These are phyloP conservation scores for Pestalotiopsis sp. DNA, from an alignment of 2,329 filamentous ascomycete species.

Conservation along the genomic window DNA sequence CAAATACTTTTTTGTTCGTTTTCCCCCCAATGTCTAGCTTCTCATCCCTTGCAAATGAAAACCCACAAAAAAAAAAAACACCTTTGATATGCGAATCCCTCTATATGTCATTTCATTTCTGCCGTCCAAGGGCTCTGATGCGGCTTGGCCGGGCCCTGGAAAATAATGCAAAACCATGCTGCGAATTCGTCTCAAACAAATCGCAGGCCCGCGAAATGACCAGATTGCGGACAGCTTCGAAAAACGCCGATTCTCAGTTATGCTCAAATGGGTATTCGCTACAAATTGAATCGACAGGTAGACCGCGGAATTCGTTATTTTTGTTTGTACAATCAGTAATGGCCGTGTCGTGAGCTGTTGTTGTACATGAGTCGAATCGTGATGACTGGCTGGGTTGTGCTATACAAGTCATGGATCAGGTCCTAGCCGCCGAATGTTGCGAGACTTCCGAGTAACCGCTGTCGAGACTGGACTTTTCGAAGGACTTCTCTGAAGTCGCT, in stretches of 20 bases:
- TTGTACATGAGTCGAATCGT: slow-evolving; percentile 22
- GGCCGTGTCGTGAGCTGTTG: slow-evolving; percentile 20
- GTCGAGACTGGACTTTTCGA: slow-evolving; percentile 48
- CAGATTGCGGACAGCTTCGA: slow-evolving; percentile 21
- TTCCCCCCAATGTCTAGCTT: slow-evolving; percentile 28
- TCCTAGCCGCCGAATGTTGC: slow-evolving; percentile 16
- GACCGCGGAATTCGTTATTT: slow-evolving; percentile 21
- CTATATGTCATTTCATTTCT: slow-evolving; percentile 7
- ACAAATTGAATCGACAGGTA: slow-evolving; percentile 23
- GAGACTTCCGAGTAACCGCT: slow-evolving; percentile 34
- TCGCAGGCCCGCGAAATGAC: neutral
- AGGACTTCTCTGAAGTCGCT: slow-evolving; percentile 19
- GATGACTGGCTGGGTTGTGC: neutral
- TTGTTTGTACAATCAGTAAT: slow-evolving; percentile 15
- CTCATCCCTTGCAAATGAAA: slow-evolving; percentile 17
- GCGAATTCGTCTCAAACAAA: neutral
- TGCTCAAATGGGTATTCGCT: slow-evolving; percentile 31
- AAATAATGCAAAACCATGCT: slow-evolving; percentile 3
- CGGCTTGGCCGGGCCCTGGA: slow-evolving; percentile 15
- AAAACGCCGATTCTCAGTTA: slow-evolving; percentile 25
- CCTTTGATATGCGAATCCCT: slow-evolving; percentile 28
- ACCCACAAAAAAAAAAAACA: slow-evolving; percentile 28
- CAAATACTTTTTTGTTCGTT: slow-evolving; percentile 29
- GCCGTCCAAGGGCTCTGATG: neutral
- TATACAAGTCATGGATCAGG: slow-evolving; percentile 13